A percentile compares a stretch with the other conserved stretches of the same genome.
Conservation (phyloP, 805 yeast genomes). For the Pichia occidentalis region DNA sequence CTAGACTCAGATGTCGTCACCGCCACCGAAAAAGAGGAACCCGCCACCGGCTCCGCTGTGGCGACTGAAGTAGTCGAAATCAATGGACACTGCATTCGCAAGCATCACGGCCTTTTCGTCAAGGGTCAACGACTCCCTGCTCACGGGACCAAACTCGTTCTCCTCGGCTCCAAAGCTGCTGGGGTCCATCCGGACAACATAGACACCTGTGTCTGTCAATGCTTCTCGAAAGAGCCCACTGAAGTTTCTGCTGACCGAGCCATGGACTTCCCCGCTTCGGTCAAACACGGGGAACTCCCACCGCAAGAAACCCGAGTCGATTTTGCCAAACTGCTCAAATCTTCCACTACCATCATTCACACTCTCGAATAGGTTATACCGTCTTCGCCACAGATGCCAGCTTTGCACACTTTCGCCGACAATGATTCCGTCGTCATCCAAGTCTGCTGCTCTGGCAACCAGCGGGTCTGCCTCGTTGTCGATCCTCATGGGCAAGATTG, state of each 20-base stretch:
- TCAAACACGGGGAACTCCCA: slow-evolving; percentile 78
- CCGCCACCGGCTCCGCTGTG: slow-evolving; percentile 62
- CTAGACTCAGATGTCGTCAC: slow-evolving; percentile 5
- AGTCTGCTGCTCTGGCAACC: slow-evolving; percentile 18
- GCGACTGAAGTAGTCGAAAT: slow-evolving; percentile 94
- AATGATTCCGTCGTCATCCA: slow-evolving; percentile 38
- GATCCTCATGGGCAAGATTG: slow-evolving; percentile 48
- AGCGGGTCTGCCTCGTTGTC: slow-evolving; percentile 25
- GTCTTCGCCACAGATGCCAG: slow-evolving; percentile 93
- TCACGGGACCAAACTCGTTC: slow-evolving; percentile 41
- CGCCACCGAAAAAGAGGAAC: slow-evolving; percentile 21
- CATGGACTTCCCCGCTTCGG: slow-evolving; percentile 52
- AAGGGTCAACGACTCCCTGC: slow-evolving; percentile 43
- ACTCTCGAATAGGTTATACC: slow-evolving; percentile 69
- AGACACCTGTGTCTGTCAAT: slow-evolving; percentile 92
- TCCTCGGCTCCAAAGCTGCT: slow-evolving; percentile 55
- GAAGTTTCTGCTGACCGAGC: slow-evolving; percentile 87
- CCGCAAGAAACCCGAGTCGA: slow-evolving; percentile 81
- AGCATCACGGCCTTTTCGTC: slow-evolving; percentile 83
- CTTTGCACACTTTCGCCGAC: slow-evolving; percentile 87
- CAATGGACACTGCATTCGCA: slow-evolving; percentile 86
- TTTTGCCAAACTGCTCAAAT: slow-evolving; percentile 74
- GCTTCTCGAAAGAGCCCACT: slow-evolving; percentile 90
- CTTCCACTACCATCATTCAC: slow-evolving; percentile 28
- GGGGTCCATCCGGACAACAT: slow-evolving; percentile 73